These are phyloP conservation scores for Aegilops bicornis DNA, from an alignment of 176 grass and related monocot species.

Conservation along the genomic window DNA sequence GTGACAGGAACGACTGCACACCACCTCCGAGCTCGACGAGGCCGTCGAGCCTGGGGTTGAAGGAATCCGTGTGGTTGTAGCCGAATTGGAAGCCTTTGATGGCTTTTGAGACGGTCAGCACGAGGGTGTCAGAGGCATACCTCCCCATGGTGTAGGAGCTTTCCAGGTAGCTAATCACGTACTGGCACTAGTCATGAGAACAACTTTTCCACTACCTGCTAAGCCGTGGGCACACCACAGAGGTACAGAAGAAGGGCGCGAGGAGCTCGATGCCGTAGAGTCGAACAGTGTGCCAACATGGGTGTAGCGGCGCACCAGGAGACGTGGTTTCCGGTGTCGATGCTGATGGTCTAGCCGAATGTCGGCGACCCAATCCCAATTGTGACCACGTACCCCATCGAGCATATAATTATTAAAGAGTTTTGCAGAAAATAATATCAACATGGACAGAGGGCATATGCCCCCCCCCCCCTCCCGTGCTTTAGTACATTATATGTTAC, in stretches of 20 bases:
- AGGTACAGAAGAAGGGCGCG: neutral
- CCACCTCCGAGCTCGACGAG: too few relatives aligned
- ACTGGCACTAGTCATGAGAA: too few relatives aligned
- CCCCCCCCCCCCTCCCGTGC: too few relatives aligned
- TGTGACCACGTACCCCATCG: too few relatives aligned
- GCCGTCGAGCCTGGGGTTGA: too few relatives aligned
- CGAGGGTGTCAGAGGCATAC: neutral
- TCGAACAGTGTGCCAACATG: neutral
- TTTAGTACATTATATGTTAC: too few relatives aligned
- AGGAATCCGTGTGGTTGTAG: neutral
- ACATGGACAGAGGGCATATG: too few relatives aligned
- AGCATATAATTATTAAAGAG: too few relatives aligned
- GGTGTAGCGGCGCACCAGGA: neutral
- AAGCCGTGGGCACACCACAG: neutral
- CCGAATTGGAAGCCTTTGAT: neutral
- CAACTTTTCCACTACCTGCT: neutral
- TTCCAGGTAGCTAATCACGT: too few relatives aligned
- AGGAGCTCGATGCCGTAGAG: neutral
- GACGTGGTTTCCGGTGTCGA: neutral
- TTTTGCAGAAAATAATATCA: too few relatives aligned
- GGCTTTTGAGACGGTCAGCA: neutral
- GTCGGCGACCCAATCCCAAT: too few relatives aligned
- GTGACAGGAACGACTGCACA: neutral
- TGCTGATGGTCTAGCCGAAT: too few relatives aligned
- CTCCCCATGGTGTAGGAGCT: neutral